Evolutionary conservation across 805 yeast species (phyloP).

Genomic region (Yarrowia deformans): DNA sequence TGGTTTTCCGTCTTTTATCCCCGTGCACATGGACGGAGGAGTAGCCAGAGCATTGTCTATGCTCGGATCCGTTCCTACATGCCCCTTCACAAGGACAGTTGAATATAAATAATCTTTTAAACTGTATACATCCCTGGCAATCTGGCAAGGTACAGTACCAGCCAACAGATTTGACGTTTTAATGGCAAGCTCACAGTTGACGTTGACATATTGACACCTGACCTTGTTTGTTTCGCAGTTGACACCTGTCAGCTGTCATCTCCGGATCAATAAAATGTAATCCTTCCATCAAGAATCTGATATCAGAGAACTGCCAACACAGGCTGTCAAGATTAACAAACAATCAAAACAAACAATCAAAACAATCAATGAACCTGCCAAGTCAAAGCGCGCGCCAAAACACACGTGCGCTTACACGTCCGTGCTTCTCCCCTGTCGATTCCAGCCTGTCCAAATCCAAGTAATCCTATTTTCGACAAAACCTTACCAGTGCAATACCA

Average conservation of each 20-base stretch:
- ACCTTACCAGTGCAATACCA: not conserved
- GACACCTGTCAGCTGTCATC: constrained; percentile 21
- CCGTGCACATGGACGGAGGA: constrained; percentile 1
- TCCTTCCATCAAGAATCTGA: not conserved
- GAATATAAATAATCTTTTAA: constrained; percentile 26
- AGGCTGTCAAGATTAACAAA: not conserved
- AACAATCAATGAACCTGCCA: not conserved
- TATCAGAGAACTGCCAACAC: not conserved
- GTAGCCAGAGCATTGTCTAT: not conserved
- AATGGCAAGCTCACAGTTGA: not conserved
- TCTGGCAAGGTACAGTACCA: not conserved
- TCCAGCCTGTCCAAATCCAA: not conserved
- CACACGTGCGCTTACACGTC: constrained; percentile 9
- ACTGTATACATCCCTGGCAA: constrained; percentile 1
- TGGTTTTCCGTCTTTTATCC: not conserved
- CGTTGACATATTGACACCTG: constrained; percentile 5
- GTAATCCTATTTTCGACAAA: constrained; percentile 8
- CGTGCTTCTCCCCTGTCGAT: not conserved
- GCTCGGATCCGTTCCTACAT: constrained; percentile 1
- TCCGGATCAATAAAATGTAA: constrained; percentile 4
- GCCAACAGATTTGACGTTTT: not conserved
- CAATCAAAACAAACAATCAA: constrained; percentile 1
- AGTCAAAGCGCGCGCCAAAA: constrained; percentile 11
- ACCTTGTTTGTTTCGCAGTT: not conserved
- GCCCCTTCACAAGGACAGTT: not conserved